Evolutionary conservation across 2,329 filamentous ascomycete species (phyloP).

Genomic region (Xylariaceae sp.): DNA sequence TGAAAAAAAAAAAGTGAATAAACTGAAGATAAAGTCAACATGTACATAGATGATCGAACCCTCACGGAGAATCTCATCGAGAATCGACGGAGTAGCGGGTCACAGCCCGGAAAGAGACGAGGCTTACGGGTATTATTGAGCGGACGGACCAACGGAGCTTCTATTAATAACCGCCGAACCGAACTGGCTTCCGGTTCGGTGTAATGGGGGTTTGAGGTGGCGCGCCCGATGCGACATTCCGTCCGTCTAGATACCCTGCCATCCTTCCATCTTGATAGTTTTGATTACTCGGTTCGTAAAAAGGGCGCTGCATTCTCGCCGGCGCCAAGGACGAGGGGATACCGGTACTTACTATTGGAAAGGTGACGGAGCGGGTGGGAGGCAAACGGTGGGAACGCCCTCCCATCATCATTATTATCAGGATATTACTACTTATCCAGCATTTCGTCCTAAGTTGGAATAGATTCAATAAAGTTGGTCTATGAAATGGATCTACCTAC

Average conservation of each 20-base stretch:
- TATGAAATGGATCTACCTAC: too few relatives aligned
- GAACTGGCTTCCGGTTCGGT: background rate
- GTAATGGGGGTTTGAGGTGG: background rate
- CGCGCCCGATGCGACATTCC: background rate
- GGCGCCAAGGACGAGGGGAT: conserved; percentile 1
- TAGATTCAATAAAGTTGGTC: too few relatives aligned
- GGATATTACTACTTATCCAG: too few relatives aligned
- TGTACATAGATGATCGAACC: background rate
- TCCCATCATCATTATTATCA: too few relatives aligned
- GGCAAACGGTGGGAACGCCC: too few relatives aligned
- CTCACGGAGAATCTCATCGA: background rate
- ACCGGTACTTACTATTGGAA: background rate
- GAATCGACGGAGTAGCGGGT: background rate
- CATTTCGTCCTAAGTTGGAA: too few relatives aligned
- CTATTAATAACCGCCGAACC: background rate
- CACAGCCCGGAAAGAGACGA: background rate
- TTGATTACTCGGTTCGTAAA: background rate
- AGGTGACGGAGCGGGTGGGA: too few relatives aligned
- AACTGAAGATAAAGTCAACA: background rate
- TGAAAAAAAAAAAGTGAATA: conserved; percentile 8
- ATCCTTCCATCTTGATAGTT: background rate
- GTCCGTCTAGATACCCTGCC: background rate
- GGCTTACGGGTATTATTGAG: background rate
- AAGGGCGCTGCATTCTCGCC: background rate
- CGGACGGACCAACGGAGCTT: background rate